Base-by-base conservation (phyloP, 495 filamentous ascomycete species). In the Talaromyces nanjingensis region DNA sequence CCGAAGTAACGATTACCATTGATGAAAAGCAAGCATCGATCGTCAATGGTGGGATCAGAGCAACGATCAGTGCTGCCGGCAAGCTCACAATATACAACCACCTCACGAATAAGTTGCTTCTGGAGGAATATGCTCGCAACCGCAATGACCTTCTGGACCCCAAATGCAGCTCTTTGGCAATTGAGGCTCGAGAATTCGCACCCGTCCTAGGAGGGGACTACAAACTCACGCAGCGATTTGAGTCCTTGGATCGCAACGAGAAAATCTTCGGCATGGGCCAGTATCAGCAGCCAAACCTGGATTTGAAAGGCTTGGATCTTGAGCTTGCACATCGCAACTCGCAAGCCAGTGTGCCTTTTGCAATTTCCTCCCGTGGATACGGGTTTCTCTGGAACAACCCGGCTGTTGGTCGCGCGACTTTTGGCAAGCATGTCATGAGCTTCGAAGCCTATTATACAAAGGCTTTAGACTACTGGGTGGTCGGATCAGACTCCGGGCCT, bases 371-470 rank as follows among this genome's bases (percentile, higher is more conserved):
- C 1, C 73, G 72, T 3, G 84, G 84, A 0, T 86, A 86, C 63
- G 84, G 84, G 0, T 72, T 86, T n/a, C 69, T 86, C 6, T 86
- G 84, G 83, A 86, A 86, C 66, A 84, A 85, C 62, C 84, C 84
- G 0, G 74, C 68, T 1, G 76, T 86, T 42, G 84, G 84, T 0
- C 72, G 83, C 20, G 84, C 81, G 0, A 81, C 84, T 25, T 68
- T 86, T 0, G 83, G 83, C 1, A 80, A 75, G 20, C 85, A 86
- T 62, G 71, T 77, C 20, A 85, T 81, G 78, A 83, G 73, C 66
- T 86, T 85, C 54, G 83, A 86, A 69, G 81, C 81, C 0, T 76
- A 76, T 52, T 83, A 79, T 14, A 84, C 83, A 9, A 74, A 74
- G 22, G 69, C 72, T 4, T 70, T 86, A 52, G 84, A 86, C 59